Evolutionary conservation across 106 monocot genomes (phyloP).

Genomic region (Platanthera zijinensis): DNA sequence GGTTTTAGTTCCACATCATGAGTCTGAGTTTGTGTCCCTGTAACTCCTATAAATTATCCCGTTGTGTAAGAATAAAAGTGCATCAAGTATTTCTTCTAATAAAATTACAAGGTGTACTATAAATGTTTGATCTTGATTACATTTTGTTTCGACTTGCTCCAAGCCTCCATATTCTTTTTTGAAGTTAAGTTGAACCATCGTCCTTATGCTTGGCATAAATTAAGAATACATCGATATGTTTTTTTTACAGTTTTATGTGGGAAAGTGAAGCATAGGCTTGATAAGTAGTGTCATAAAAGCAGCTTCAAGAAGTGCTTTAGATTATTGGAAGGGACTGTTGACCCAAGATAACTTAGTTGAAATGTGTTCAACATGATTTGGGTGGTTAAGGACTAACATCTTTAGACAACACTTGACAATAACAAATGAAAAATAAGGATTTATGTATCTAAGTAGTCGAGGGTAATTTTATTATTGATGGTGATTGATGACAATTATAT

Average conservation of each 20-base stretch:
- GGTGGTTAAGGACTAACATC: no score
- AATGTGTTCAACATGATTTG: no score
- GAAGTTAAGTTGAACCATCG: neutral
- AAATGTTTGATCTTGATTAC: neutral
- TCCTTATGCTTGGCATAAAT: neutral
- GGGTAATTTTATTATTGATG: no score
- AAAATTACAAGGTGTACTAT: neutral
- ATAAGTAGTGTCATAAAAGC: neutral
- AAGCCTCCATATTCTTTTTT: neutral
- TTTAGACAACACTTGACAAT: no score
- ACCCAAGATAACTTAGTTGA: no score
- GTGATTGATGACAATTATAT: neutral
- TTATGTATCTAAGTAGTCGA: no score
- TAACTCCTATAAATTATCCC: no score
- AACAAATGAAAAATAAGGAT: no score
- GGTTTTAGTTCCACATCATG: no score
- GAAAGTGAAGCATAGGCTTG: neutral
- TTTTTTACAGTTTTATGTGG: neutral
- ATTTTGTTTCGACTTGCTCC: neutral
- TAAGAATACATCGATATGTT: neutral
- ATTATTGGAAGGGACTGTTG: neutral
- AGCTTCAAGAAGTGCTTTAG: neutral
- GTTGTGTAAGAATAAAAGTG: no score
- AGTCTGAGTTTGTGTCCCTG: no score
- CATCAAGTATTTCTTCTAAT: neutral